phyloP scores from a whole-genome alignment of 306 rosid species.

The Pterocarpus macrocarpus region DNA sequence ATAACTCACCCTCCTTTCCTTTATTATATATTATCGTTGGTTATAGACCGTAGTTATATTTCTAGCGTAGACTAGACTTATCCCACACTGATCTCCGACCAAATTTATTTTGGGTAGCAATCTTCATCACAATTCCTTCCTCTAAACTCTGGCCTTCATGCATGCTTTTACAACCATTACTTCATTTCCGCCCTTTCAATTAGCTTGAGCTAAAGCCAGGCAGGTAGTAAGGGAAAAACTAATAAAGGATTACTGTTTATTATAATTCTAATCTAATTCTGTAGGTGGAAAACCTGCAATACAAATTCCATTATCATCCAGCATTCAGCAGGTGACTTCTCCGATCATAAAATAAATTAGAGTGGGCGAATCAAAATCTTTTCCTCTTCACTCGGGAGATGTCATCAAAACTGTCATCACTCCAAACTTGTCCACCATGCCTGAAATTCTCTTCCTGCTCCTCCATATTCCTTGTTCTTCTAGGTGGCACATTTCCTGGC shows the following conservation, averaged over 20 bases:
- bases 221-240: conserved; percentile 16
- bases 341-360: not conserved
- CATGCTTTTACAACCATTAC: conserved; percentile 31
- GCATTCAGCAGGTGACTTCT: conserved; percentile 36
- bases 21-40: no score
- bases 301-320: conserved; percentile 38
- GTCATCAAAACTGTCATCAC: conserved; percentile 72
- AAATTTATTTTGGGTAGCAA: conserved; percentile 9
- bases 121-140: conserved; percentile 21
- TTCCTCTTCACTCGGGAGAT: conserved; percentile 76
- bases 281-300: conserved; percentile 41
- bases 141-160: conserved; percentile 12
- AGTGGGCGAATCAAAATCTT: conserved; percentile 60
- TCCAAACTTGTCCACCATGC: conserved; percentile 78
- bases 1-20: not conserved
- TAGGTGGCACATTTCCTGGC: conserved; percentile 69
- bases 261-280: conserved; percentile 46
- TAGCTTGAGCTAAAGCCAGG: conserved; percentile 36
- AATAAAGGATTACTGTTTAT: conserved; percentile 28
- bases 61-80: not conserved
- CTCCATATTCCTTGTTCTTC: conserved; percentile 78
- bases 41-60: not conserved
- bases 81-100: conserved; percentile 8
- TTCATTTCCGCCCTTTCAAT: conserved; percentile 16
- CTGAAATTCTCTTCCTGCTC: conserved; percentile 78